Percentiles rank a stretch among this genome's conserved stretches.
Conservation (phyloP, 208 protist genomes). For the Herpetomonas samuelpessoai region DNA sequence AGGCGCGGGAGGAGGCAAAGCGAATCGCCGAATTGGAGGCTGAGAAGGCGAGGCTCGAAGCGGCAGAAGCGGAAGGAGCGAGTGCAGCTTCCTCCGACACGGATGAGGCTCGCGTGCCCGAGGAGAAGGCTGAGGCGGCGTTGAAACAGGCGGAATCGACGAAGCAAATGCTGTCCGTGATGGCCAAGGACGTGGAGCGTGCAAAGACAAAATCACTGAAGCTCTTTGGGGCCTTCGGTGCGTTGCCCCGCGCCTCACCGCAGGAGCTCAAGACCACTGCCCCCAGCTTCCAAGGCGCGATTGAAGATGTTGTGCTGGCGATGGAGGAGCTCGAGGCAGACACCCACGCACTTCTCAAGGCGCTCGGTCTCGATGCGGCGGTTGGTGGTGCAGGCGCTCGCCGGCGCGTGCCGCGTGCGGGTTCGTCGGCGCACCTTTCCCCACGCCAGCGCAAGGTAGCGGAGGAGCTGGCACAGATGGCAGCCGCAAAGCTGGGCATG, state of each 20-base stretch:
- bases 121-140: constrained; percentile 14
- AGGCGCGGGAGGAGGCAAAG: constrained; percentile 5
- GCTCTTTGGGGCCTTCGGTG: background rate
- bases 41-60: constrained; percentile 11
- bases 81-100: too few species aligned
- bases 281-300: background rate
- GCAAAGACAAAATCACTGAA: background rate
- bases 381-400: background rate
- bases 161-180: constrained; percentile 5
- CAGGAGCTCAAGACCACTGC: background rate
- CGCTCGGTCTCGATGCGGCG: background rate
- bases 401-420: too few species aligned
- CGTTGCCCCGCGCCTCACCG: background rate
- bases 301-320: background rate
- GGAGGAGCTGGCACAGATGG: background rate
- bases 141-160: constrained; percentile 8
- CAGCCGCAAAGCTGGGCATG: background rate
- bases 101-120: constrained; percentile 8
- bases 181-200: constrained; percentile 7
- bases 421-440: too few species aligned
- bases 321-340: background rate
- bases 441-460: too few species aligned
- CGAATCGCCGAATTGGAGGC: constrained; percentile 4
- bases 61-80: background rate
- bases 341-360: background rate